Conservation (phyloP, 768 basidiomycete species). For the Tricholoma matsutake region DNA sequence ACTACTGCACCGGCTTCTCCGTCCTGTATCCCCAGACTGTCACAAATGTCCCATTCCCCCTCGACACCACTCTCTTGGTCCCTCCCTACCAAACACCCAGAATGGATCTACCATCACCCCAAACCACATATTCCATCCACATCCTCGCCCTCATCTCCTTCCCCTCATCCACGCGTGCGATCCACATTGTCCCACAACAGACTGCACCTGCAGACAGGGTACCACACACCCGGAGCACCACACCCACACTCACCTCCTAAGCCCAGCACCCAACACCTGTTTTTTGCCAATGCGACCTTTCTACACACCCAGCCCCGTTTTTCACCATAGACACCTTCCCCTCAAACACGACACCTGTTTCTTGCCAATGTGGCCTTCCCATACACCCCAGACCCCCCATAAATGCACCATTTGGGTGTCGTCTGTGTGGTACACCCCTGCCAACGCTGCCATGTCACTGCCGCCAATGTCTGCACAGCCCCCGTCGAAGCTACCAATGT, state of each 20-base stretch:
- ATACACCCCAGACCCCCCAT: too few species aligned
- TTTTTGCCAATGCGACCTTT: too few species aligned
- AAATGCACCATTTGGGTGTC: too few species aligned
- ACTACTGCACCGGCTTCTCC: constrained; percentile 2
- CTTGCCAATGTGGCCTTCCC: too few species aligned
- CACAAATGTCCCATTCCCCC: constrained; percentile 10
- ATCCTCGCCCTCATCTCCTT: constrained; percentile 13
- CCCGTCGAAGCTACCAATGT: too few species aligned
- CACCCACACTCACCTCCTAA: constrained; percentile 21
- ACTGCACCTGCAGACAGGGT: constrained; percentile 26
- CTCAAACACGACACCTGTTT: too few species aligned
- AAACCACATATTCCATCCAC: constrained; percentile 13
- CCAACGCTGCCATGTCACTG: too few species aligned
- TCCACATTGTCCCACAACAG: constrained; percentile 20
- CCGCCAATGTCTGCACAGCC: too few species aligned
- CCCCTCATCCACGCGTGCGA: constrained; percentile 21
- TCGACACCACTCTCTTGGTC: constrained; percentile 6
- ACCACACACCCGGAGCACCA: constrained; percentile 17
- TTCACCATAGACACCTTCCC: too few species aligned
- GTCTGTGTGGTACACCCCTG: too few species aligned
- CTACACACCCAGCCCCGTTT: too few species aligned
- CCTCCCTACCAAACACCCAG: constrained; percentile 13
- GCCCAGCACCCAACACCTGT: too few species aligned
- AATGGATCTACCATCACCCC: constrained; percentile 23
- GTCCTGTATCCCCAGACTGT: constrained; percentile 2